Percentiles rank a stretch among this genome's conserved stretches.
These are phyloP conservation scores for Chlorophyllum brunneum DNA, from an alignment of 768 basidiomycete species.

Conservation along the genomic window DNA sequence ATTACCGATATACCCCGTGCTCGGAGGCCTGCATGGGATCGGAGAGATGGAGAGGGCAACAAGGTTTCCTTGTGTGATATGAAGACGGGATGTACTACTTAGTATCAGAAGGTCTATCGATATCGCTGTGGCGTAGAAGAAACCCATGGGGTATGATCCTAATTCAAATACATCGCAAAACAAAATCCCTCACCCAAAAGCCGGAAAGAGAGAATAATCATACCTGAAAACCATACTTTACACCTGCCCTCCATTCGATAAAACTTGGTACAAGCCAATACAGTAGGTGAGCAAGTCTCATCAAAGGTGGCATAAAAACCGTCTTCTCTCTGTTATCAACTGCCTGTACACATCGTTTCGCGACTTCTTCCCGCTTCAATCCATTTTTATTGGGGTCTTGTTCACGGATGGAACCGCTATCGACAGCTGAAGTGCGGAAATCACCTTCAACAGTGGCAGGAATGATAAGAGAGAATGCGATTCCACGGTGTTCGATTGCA, in stretches of 20 bases:
- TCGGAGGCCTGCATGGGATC: too few relatives aligned
- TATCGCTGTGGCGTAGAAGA: too few relatives aligned
- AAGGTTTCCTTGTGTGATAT: too few relatives aligned
- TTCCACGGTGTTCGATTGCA: constrained; percentile 71
- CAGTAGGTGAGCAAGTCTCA: constrained; percentile 45
- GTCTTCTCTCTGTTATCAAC: constrained; percentile 54
- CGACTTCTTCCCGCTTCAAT: constrained; percentile 58
- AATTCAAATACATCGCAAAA: background rate
- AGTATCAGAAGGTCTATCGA: too few relatives aligned
- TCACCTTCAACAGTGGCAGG: constrained; percentile 73
- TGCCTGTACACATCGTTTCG: constrained; percentile 52
- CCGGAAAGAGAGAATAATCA: background rate
- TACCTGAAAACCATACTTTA: constrained; percentile 57
- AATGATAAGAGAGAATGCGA: constrained; percentile 58
- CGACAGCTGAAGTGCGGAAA: constrained; percentile 79
- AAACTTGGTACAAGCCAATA: constrained; percentile 64
- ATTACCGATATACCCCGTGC: too few relatives aligned
- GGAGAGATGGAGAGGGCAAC: too few relatives aligned
- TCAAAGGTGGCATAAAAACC: constrained; percentile 53
- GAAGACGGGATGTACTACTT: too few relatives aligned
- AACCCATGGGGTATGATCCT: background rate
- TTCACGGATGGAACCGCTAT: constrained; percentile 44
- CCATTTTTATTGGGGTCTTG: constrained; percentile 54
- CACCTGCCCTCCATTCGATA: constrained; percentile 53
- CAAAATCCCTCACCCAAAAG: background rate